phyloP scores from a whole-genome alignment of 345 rosid species.

The Schrenkiella parvula region DNA sequence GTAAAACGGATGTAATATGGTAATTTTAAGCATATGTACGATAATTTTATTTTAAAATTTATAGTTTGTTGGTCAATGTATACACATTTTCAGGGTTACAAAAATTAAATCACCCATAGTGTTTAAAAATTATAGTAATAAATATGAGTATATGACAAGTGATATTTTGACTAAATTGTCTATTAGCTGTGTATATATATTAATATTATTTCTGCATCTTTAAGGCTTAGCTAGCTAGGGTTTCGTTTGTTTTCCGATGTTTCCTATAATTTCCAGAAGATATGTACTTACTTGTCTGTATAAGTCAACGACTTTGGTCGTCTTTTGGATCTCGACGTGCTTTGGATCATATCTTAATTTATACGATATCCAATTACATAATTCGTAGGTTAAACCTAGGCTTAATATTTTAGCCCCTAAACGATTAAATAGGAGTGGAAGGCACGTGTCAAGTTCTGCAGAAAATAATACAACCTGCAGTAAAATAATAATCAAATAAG shows the following conservation, averaged over 20 bases:
- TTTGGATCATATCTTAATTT: slow-evolving; percentile 14
- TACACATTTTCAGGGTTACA: background rate
- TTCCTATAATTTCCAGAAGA: background rate
- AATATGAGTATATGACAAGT: background rate
- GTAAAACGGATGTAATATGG: background rate
- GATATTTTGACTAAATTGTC: background rate
- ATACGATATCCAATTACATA: slow-evolving; percentile 10
- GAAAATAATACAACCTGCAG: slow-evolving; percentile 16
- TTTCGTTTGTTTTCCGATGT: slow-evolving; percentile 18
- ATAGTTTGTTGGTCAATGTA: background rate
- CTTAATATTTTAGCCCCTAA: background rate
- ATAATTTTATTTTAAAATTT: background rate
- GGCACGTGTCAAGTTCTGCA: slow-evolving; percentile 10
- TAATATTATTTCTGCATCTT: background rate
- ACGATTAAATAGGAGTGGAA: slow-evolving; percentile 4
- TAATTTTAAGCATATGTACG: background rate
- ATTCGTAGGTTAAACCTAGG: background rate
- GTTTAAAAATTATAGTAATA: background rate
- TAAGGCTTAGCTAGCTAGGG: slow-evolving; percentile 15
- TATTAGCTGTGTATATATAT: background rate
- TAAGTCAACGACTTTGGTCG: slow-evolving; percentile 27
- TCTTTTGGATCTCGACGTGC: slow-evolving; percentile 23
- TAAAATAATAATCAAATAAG: slow-evolving; percentile 10
- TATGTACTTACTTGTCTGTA: background rate
- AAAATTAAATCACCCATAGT: background rate